Evolutionary conservation across 257 asterid species (phyloP).

Genomic region (Przewalskia tangutica): DNA sequence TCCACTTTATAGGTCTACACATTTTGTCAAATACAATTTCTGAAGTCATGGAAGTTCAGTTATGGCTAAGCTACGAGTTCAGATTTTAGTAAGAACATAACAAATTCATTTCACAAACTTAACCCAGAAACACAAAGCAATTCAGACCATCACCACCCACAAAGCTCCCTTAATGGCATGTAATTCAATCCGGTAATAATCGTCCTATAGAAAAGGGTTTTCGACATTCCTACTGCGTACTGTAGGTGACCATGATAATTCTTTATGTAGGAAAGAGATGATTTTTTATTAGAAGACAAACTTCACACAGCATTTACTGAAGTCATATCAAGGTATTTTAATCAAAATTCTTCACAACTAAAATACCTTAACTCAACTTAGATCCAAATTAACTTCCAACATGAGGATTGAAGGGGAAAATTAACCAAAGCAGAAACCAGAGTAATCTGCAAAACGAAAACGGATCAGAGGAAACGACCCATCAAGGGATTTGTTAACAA

Average conservation of each 20-base stretch:
- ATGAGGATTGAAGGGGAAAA: not conserved
- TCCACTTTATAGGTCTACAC: not conserved
- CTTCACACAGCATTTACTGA: not conserved
- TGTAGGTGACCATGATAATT: not conserved
- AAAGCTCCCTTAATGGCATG: not conserved
- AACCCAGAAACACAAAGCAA: not conserved
- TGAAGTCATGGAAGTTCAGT: not conserved
- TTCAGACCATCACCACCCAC: not conserved
- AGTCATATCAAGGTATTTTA: not conserved
- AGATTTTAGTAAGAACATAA: not conserved
- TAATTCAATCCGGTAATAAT: not conserved
- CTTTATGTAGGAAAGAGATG: not conserved
- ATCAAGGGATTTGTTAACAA: not conserved
- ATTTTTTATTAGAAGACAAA: not conserved
- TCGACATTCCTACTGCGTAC: not conserved
- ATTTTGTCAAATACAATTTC: not conserved
- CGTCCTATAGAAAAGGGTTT: not conserved
- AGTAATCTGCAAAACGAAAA: not conserved
- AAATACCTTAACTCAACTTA: not conserved
- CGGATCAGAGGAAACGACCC: not conserved
- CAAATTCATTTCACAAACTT: not conserved
- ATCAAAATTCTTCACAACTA: not conserved
- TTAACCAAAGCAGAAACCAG: not conserved
- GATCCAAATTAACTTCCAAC: not conserved
- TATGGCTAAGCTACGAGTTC: not conserved